Evolutionary conservation across 139 green algal genomes (phyloP), one percentile per base, ranked within the genome.

Genomic region (Limnomonas spitsbergensis): DNA sequence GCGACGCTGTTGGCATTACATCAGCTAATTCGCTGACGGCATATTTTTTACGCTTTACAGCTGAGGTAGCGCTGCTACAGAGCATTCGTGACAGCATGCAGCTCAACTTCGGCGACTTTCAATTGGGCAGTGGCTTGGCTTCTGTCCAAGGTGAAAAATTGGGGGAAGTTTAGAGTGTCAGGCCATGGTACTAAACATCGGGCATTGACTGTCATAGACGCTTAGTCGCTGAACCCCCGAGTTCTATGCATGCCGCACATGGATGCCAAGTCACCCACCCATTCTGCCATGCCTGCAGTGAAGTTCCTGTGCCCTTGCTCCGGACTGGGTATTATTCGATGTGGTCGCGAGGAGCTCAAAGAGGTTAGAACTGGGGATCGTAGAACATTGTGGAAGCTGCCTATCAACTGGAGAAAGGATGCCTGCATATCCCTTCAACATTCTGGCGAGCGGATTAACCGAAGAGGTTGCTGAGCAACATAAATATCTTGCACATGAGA

Each of bases 81-180:
- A 7, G 24, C 29, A 70, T 70, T 14, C 56, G 56, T 36, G 56
- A 70, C 56, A 70, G 56, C 29, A 4, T 70, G n/a, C 56, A 70
- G 29, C 7, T 36, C 4, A 70, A 70, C 56, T 70, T 70, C 24
- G 56, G 56, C 4, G 56, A 70, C 56, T 38, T 36, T 70, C n/a
- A 9, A 38, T 32, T 70, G 56, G 56, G 56, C 29, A 36, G n/a
- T 9, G 29, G 4, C 29, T 20, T 70, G 4, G 14, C 56, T 37
- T 70, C 56, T 70, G 27, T 70, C 7, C 24, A 24, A 70, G 56
- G 56, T 70, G 29, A 61, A n/a, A n/a, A n/a, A n/a, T n/a, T n/a
- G n/a, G n/a, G n/a, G n/a, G n/a, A n/a, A n/a, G n/a, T n/a, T n/a
- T n/a, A n/a, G n/a, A n/a, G n/a, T n/a, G n/a, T n/a, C n/a, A n/a